phyloP scores from a whole-genome alignment of 208 protist species.

The Trypanosoma melophagium region DNA sequence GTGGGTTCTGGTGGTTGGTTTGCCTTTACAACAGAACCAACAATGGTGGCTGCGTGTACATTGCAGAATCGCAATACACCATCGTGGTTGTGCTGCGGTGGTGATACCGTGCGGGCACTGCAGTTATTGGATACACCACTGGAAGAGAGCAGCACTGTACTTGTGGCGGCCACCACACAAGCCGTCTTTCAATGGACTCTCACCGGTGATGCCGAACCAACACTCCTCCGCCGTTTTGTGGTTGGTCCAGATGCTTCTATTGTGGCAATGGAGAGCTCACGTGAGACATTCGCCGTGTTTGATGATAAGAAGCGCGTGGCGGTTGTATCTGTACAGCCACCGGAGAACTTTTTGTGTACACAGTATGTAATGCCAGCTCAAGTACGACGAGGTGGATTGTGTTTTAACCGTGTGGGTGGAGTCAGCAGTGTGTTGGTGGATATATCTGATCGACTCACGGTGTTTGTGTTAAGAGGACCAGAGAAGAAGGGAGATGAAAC shows the following conservation, averaged over 20 bases:
- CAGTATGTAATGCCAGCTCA: slow-evolving; percentile 43
- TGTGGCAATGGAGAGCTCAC: slow-evolving; percentile 60
- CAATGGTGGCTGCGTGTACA: slow-evolving; percentile 73
- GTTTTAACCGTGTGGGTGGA: slow-evolving; percentile 57
- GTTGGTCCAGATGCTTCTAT: slow-evolving; percentile 37
- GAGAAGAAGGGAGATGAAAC: neutral
- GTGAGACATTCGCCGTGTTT: slow-evolving; percentile 76
- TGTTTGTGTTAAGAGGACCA: slow-evolving; percentile 18
- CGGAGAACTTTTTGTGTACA: slow-evolving; percentile 30
- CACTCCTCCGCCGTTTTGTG: slow-evolving; percentile 56
- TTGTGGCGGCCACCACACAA: slow-evolving; percentile 49
- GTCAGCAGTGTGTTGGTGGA: slow-evolving; percentile 23
- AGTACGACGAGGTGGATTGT: slow-evolving; percentile 48
- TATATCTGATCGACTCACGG: slow-evolving; percentile 20
- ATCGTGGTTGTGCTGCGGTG: slow-evolving; percentile 70
- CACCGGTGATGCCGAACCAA: slow-evolving; percentile 66
- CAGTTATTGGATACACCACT: slow-evolving; percentile 51
- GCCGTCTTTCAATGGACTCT: slow-evolving; percentile 74
- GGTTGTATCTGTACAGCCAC: slow-evolving; percentile 36
- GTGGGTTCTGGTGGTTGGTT: slow-evolving; percentile 75
- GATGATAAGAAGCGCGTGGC: slow-evolving; percentile 46
- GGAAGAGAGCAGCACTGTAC: slow-evolving; percentile 36
- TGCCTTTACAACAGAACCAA: slow-evolving; percentile 78
- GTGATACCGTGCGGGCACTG: slow-evolving; percentile 45
- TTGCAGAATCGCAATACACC: slow-evolving; percentile 78